Conservation (phyloP, 345 rosid genomes). For the Barbarea vulgaris region DNA sequence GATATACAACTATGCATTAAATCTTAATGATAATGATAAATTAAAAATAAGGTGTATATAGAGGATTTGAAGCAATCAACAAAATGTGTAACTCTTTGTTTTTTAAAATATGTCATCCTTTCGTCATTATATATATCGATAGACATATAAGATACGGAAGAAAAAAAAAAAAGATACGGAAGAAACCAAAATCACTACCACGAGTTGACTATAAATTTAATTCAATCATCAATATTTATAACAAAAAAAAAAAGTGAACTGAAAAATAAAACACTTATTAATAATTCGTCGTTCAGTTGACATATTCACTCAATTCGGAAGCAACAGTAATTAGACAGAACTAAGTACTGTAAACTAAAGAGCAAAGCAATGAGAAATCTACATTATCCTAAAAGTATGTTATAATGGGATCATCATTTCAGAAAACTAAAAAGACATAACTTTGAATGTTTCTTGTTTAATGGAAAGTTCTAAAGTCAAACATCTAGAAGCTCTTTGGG, state of each 20-base stretch:
- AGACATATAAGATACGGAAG: background rate
- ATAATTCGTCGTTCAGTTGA: background rate
- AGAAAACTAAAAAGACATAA: conserved; percentile 22
- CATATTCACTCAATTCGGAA: background rate
- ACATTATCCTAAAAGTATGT: conserved; percentile 28
- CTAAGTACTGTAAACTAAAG: background rate
- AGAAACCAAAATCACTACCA: background rate
- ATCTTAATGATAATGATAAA: conserved; percentile 1
- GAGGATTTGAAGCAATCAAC: background rate
- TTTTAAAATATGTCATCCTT: conserved; percentile 9
- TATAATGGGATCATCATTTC: conserved; percentile 36
- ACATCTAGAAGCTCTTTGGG: conserved; percentile 48
- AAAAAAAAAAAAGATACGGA: conserved; percentile 1
- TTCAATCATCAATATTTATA: background rate
- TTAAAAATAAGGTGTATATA: background rate
- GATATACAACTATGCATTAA: background rate
- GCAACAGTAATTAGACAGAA: background rate
- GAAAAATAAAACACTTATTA: background rate
- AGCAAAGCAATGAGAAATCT: conserved; percentile 18
- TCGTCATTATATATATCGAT: conserved; percentile 12
- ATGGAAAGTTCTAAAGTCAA: conserved; percentile 53
- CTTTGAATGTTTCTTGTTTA: conserved; percentile 27
- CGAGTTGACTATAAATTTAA: background rate
- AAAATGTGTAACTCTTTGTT: background rate
- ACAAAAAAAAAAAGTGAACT: background rate